phyloP scores from a whole-genome alignment of 2,329 filamentous ascomycete genomes.

The Chrysoporthe deuterocubensis region DNA sequence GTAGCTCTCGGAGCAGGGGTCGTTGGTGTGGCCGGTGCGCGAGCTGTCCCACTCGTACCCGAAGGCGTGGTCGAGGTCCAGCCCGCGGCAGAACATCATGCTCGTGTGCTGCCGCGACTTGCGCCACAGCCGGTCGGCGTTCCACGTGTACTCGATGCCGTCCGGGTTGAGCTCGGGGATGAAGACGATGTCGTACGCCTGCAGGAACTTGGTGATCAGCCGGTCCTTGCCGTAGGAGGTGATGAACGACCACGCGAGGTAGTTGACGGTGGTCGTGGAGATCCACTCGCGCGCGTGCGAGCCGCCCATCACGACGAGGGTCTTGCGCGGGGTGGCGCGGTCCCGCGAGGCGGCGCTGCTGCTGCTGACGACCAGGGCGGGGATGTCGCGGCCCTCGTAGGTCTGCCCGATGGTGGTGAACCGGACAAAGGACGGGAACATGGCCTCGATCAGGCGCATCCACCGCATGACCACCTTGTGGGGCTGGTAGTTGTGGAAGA shows the following conservation, averaged over 20 bases:
- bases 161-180: conserved; percentile 91
- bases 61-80: conserved; percentile 89
- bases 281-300: conserved; percentile 98
- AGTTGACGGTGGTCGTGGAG: conserved; percentile 86
- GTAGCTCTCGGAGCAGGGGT: conserved; percentile 91
- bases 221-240: conserved; percentile 76
- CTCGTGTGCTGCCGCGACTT: conserved; percentile 88
- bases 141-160: conserved; percentile 93
- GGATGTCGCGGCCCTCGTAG: conserved; percentile 85
- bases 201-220: conserved; percentile 75
- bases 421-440: conserved; percentile 82
- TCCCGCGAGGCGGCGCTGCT: conserved; percentile 35
- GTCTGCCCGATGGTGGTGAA: conserved; percentile 80
- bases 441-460: conserved; percentile 87
- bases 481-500: conserved; percentile 92
- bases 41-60: conserved; percentile 81
- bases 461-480: conserved; percentile 74
- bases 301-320: conserved; percentile 81
- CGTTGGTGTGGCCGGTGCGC: conserved; percentile 57
- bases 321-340: conserved; percentile 61
- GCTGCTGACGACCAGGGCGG: conserved; percentile 74
- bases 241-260: conserved; percentile 86
- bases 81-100: conserved; percentile 80
- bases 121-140: conserved; percentile 88
- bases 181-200: conserved; percentile 86